These are phyloP conservation scores for Phellinidium pouzarii DNA, from an alignment of 1,284 basidiomycete genomes.

Conservation along the genomic window DNA sequence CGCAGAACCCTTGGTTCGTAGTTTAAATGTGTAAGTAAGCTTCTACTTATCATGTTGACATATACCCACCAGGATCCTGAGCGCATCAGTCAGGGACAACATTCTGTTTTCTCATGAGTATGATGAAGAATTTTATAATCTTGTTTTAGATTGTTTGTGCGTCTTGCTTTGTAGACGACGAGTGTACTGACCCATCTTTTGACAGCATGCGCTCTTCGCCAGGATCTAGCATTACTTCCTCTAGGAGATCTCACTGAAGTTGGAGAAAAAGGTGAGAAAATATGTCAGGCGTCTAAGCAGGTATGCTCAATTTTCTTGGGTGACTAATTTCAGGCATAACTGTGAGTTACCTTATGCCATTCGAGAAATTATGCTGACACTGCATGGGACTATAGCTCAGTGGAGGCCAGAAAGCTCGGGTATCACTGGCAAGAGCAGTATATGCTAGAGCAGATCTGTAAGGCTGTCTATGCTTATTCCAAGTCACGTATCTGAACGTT, in stretches of 20 bases:
- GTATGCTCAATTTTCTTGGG: conserved; percentile 22
- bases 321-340: neutral
- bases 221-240: conserved; percentile 71
- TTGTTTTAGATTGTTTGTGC: conserved; percentile 66
- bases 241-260: conserved; percentile 73
- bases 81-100: conserved; percentile 79
- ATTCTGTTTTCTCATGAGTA: conserved; percentile 88
- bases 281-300: conserved; percentile 30
- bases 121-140: conserved; percentile 70
- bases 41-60: neutral
- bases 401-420: conserved; percentile 66
- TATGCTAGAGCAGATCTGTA: conserved; percentile 39
- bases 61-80: conserved; percentile 59
- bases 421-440: conserved; percentile 41
- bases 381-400: conserved; percentile 30
- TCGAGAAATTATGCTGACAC: neutral
- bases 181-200: conserved; percentile 4
- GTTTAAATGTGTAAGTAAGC: conserved; percentile 32
- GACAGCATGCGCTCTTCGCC: conserved; percentile 77
- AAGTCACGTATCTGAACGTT: neutral
- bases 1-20: conserved; percentile 90
- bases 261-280: conserved; percentile 54
- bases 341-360: neutral
- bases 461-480: conserved; percentile 24
- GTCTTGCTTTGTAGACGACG: neutral